Evolutionary conservation across 306 rosid genomes (phyloP), one percentile per base, ranked within the genome.

Genomic region (Quercus suber): DNA sequence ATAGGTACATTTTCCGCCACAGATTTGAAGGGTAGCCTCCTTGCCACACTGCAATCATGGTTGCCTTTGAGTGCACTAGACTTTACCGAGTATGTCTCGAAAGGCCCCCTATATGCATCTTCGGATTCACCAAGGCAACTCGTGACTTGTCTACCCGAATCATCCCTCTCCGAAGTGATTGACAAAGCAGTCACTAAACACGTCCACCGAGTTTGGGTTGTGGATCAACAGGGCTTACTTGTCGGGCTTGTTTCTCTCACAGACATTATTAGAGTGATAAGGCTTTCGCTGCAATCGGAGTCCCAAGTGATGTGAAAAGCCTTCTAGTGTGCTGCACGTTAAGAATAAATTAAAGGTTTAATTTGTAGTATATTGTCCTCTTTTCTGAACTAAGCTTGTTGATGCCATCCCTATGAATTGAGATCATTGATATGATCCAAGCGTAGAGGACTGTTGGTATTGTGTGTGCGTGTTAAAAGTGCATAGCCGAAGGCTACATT

Each of bases 151-250:
- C 21, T 20, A 23, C 69, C 77, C 1, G 92, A 89, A 11, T 83
- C 94, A 1, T 20, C 92, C 4, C 55, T 95, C 10, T 83, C 69
- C 0, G 87, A 89, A 76, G 93, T 90, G 5, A 83, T 91, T 5
- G 88, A 89, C 10, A 90, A 90, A 89, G 92, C 86, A 2, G 86
- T 95, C 13, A 63, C 84, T 0, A 86, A 81, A 43, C 94, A 89
- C 31, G 99, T 95, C 35, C 99, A 95, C 73, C 78, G 98, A 25
- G 57, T 93, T 43, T 93, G 99, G 99, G 96, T 89, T 31, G 96
- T 90, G 72, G 96, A 93, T 75, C 80, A 73, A 10, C 84, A 89
- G 17, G 93, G 94, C 71, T 86, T 90, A 79, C 99, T 95, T 13
- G 15, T 73, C 4, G 98, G 99, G 5, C 81, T 95, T 21, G 86